Evolutionary conservation across 352 stramenopile species (phyloP).

Genomic region (Bremia lactucae): DNA sequence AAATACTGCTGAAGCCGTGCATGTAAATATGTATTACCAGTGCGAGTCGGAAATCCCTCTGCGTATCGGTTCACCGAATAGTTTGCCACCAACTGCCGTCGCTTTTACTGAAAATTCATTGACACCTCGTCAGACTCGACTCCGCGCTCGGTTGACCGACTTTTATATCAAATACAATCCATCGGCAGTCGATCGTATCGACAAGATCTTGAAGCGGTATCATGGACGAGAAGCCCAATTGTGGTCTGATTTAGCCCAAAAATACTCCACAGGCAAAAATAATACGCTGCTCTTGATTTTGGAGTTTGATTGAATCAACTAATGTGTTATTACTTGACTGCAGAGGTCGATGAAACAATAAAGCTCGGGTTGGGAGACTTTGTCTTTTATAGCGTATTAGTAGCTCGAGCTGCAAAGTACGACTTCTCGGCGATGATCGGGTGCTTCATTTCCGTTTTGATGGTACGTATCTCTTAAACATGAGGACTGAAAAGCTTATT

Average conservation of each 20-base stretch:
- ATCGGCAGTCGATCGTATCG: conserved; percentile 40
- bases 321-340: not conserved
- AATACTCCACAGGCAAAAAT: conserved; percentile 52
- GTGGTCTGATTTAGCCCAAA: conserved; percentile 69
- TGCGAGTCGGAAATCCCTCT: conserved; percentile 42
- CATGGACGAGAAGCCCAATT: conserved; percentile 55
- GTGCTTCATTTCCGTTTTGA: conserved; percentile 89
- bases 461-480: conserved; percentile 39
- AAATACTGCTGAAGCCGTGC: conserved; percentile 7
- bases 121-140: conserved; percentile 16
- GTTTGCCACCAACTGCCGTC: not conserved
- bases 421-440: conserved; percentile 92
- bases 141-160: conserved; percentile 35
- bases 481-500: not conserved
- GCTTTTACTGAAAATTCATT: conserved; percentile 1
- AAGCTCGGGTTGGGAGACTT: conserved; percentile 97
- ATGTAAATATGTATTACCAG: conserved; percentile 59
- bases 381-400: conserved; percentile 98
- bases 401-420: conserved; percentile 92
- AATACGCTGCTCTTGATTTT: conserved; percentile 16
- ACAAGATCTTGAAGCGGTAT: conserved; percentile 71
- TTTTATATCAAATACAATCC: conserved; percentile 74
- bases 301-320: too few relatives aligned
- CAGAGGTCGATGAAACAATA: conserved; percentile 80
- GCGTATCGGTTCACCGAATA: conserved; percentile 12